Evolutionary conservation across 106 monocot species (phyloP).

Genomic region (Gastrodia elata): DNA sequence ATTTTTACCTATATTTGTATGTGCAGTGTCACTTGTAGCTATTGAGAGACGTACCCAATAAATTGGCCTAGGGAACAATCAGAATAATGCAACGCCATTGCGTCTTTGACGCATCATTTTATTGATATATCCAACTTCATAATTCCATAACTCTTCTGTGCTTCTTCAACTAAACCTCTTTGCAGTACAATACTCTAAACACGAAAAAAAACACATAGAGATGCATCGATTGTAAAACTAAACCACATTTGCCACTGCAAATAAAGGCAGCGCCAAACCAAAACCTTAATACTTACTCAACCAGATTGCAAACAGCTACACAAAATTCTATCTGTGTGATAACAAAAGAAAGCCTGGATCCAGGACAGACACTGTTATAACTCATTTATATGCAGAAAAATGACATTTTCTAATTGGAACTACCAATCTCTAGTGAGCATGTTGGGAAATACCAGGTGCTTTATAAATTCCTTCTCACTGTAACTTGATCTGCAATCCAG

Average conservation of each 20-base stretch:
- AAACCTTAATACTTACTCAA: neutral
- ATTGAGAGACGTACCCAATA: neutral
- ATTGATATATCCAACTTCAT: neutral
- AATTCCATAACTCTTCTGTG: neutral
- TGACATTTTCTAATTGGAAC: neutral
- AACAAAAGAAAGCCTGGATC: neutral
- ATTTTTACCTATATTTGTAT: neutral
- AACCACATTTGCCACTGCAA: neutral
- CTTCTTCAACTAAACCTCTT: neutral
- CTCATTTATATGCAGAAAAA: neutral
- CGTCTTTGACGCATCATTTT: neutral
- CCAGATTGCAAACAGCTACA: too few species aligned
- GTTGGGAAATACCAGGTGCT: constrained; percentile 51
- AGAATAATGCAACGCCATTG: neutral
- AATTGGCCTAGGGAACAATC: neutral
- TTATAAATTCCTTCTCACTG: constrained; percentile 80
- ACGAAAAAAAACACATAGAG: neutral
- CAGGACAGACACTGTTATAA: neutral
- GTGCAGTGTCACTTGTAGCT: neutral
- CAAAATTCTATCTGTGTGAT: too few species aligned
- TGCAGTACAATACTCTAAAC: neutral
- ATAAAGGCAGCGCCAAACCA: neutral
- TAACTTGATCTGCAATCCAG: constrained; percentile 33
- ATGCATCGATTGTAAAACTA: neutral
- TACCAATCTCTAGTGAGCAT: neutral